Evolutionary conservation across 108 stramenopile genomes (phyloP).

Genomic region (Cyclotella atomus): DNA sequence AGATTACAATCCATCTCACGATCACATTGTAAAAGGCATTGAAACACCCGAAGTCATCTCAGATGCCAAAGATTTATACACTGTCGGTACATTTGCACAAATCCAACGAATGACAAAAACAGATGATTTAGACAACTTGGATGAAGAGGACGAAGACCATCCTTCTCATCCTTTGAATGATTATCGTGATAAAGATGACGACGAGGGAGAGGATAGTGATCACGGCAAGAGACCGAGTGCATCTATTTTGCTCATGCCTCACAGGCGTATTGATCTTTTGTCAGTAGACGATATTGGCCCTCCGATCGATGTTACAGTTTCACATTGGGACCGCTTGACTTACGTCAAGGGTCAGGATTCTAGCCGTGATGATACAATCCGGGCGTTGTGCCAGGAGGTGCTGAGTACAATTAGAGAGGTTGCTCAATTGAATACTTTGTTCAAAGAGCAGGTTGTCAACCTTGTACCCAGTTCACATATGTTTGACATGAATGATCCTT

Average conservation of each 20-base stretch:
- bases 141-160: slow-evolving; percentile 11
- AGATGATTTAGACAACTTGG: slow-evolving; percentile 15
- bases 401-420: slow-evolving; percentile 93
- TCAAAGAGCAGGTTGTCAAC: slow-evolving; percentile 91
- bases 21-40: slow-evolving; percentile 72
- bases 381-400: slow-evolving; percentile 95
- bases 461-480: slow-evolving; percentile 52
- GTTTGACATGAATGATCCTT: slow-evolving; percentile 94
- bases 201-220: slow-evolving; percentile 17
- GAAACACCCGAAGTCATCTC: slow-evolving; percentile 81
- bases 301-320: slow-evolving; percentile 88
- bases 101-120: slow-evolving; percentile 67
- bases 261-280: slow-evolving; percentile 85
- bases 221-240: slow-evolving; percentile 50
- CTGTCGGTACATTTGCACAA: slow-evolving; percentile 87
- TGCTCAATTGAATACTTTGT: slow-evolving; percentile 90
- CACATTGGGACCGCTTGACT: slow-evolving; percentile 86
- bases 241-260: slow-evolving; percentile 80
- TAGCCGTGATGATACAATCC: slow-evolving; percentile 76
- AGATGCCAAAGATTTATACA: slow-evolving; percentile 70
- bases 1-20: slow-evolving; percentile 45
- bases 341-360: slow-evolving; percentile 58
- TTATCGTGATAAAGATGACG: slow-evolving; percentile 1
- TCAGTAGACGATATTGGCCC: slow-evolving; percentile 87
- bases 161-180: slow-evolving; percentile 12